A percentile compares a stretch with the other conserved stretches of the same genome.
Conservation (phyloP, 192 early-diverging fungal genomes). For the Thoreauomyces humboldtii region DNA sequence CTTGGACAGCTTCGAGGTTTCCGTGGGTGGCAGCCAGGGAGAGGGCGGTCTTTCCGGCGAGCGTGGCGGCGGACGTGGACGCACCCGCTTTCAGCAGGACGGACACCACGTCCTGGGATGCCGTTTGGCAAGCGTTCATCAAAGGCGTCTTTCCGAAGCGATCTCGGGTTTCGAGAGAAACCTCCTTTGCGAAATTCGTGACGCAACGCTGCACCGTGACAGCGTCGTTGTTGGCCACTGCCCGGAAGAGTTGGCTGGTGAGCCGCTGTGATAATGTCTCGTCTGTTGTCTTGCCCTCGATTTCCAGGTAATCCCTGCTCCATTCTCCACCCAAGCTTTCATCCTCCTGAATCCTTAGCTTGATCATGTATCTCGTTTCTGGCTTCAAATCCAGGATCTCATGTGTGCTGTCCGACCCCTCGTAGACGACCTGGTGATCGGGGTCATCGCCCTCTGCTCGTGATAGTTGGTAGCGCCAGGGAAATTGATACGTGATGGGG, state of each 20-base stretch:
- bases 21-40: constrained; percentile 39
- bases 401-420: constrained; percentile 32
- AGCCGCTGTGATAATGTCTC: constrained; percentile 38
- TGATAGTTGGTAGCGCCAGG: constrained; percentile 27
- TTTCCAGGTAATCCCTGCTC: constrained; percentile 35
- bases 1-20: constrained; percentile 35
- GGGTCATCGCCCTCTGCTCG: constrained; percentile 37
- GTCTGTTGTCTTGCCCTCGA: constrained; percentile 34
- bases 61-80: constrained; percentile 31
- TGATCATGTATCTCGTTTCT: constrained; percentile 42
- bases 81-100: constrained; percentile 38
- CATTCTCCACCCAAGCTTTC: constrained; percentile 22
- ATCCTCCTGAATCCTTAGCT: constrained; percentile 31
- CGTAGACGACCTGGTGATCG: constrained; percentile 37
- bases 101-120: constrained; percentile 29
- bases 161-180: constrained; percentile 47
- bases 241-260: constrained; percentile 35
- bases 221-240: constrained; percentile 36
- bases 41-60: constrained; percentile 45
- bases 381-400: constrained; percentile 44
- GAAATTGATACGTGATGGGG: not conserved
- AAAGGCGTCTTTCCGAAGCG: constrained; percentile 44
- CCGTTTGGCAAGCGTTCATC: constrained; percentile 48
- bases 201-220: constrained; percentile 29
- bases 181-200: constrained; percentile 30